phyloP scores from a whole-genome alignment of 2,329 filamentous ascomycete genomes.

The Colletotrichum sojae region DNA sequence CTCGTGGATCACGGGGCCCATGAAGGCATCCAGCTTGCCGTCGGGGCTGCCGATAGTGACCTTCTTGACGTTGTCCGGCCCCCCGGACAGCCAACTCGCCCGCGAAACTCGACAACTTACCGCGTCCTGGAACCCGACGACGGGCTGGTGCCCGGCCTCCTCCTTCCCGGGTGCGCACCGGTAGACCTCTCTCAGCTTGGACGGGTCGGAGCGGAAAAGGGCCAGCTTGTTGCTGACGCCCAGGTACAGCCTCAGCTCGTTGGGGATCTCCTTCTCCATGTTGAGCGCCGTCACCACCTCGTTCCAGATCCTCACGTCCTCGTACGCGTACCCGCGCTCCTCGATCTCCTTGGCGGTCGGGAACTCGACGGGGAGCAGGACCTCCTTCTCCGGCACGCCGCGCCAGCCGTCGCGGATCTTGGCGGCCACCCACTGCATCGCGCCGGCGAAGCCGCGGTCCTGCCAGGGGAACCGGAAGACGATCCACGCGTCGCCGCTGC shows the following conservation, averaged over 20 bases:
- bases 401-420: slow-evolving; percentile 65
- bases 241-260: slow-evolving; percentile 75
- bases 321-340: slow-evolving; percentile 70
- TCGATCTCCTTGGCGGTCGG: slow-evolving; percentile 71
- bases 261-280: slow-evolving; percentile 70
- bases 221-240: slow-evolving; percentile 76
- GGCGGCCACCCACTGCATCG: slow-evolving; percentile 60
- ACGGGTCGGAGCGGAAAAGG: slow-evolving; percentile 77
- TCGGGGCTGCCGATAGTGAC: too few species aligned
- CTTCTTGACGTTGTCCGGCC: too few species aligned
- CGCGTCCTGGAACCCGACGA: slow-evolving; percentile 78
- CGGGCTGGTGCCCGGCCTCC: slow-evolving; percentile 73
- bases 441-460: slow-evolving; percentile 63
- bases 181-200: slow-evolving; percentile 69
- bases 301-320: slow-evolving; percentile 76
- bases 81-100: background rate
- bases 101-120: slow-evolving; percentile 58
- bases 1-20: too few species aligned
- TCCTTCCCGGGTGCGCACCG: slow-evolving; percentile 71
- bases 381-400: slow-evolving; percentile 72
- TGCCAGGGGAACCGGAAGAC: slow-evolving; percentile 77
- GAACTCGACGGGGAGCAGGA: slow-evolving; percentile 75
- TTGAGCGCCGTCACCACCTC: slow-evolving; percentile 70
- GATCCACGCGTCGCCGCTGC: slow-evolving; percentile 68
- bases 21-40: too few species aligned